These are phyloP conservation scores for Wickerhamomyces canadensis DNA, from an alignment of 805 yeast species.

Conservation along the genomic window DNA sequence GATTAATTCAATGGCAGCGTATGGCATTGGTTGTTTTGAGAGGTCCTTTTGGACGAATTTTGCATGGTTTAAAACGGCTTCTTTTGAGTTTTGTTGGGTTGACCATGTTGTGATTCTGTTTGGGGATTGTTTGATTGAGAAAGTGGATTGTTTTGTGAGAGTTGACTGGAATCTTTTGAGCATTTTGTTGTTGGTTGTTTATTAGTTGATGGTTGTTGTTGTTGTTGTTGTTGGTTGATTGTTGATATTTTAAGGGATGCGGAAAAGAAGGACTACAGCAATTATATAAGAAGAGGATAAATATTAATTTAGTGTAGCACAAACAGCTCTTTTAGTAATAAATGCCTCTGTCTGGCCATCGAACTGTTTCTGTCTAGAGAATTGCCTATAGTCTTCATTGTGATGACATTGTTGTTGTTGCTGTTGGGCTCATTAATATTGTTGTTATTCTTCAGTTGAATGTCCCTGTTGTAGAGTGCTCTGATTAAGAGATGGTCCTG, in stretches of 20 bases:
- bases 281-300: too few species aligned
- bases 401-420: too few species aligned
- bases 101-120: slow-evolving; percentile 73
- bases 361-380: background rate
- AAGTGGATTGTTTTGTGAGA: slow-evolving; percentile 2
- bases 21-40: slow-evolving; percentile 66
- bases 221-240: too few species aligned
- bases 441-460: background rate
- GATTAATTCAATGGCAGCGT: slow-evolving; percentile 80
- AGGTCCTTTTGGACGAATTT: slow-evolving; percentile 68
- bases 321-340: slow-evolving; percentile 2
- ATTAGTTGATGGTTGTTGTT: background rate
- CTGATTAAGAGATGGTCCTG: slow-evolving; percentile 13
- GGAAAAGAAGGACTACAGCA: too few species aligned
- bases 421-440: too few species aligned
- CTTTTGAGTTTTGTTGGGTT: slow-evolving; percentile 39
- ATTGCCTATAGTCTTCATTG: slow-evolving; percentile 2
- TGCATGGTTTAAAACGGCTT: slow-evolving; percentile 15
- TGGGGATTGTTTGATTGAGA: slow-evolving; percentile 57
- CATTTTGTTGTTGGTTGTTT: background rate
- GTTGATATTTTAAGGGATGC: too few species aligned
- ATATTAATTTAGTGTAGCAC: background rate
- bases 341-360: slow-evolving; percentile 2
- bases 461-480: slow-evolving; percentile 7
- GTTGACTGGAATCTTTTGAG: slow-evolving; percentile 6